phyloP scores from a whole-genome alignment of 495 filamentous ascomycete species.

The Neurospora terricola region DNA sequence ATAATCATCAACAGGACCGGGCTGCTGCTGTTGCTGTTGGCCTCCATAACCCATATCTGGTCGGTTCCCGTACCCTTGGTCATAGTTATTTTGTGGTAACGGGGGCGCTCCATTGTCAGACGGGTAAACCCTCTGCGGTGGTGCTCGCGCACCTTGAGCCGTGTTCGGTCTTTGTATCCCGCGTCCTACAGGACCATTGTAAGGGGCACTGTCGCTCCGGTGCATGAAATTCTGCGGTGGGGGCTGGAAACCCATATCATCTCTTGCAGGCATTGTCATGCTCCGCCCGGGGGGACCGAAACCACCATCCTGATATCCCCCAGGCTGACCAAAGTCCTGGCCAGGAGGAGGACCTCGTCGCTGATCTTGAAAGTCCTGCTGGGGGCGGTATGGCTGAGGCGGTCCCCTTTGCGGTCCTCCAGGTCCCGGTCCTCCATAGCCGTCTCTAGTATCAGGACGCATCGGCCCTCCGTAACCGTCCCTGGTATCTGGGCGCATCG shows the following conservation, averaged over 20 bases:
- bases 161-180: slow-evolving; percentile 36
- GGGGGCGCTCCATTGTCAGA: slow-evolving; percentile 30
- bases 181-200: slow-evolving; percentile 33
- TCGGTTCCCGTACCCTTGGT: slow-evolving; percentile 12
- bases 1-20: slow-evolving; percentile 38
- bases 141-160: slow-evolving; percentile 36
- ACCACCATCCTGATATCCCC: slow-evolving; percentile 24
- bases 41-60: slow-evolving; percentile 15
- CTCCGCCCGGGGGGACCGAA: slow-evolving; percentile 37
- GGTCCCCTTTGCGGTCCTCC: slow-evolving; percentile 28
- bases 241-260: slow-evolving; percentile 23
- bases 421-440: slow-evolving; percentile 22
- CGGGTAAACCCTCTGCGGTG: slow-evolving; percentile 35
- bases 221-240: slow-evolving; percentile 12
- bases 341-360: slow-evolving; percentile 30
- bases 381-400: slow-evolving; percentile 24
- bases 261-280: slow-evolving; percentile 44
- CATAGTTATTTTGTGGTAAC: slow-evolving; percentile 17
- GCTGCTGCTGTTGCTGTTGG: slow-evolving; percentile 19
- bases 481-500: slow-evolving; percentile 17
- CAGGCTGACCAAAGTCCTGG: slow-evolving; percentile 19
- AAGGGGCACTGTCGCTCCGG: slow-evolving; percentile 29
- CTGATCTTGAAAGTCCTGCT: slow-evolving; percentile 29
- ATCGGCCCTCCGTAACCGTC: slow-evolving; percentile 25
- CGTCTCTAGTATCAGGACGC: slow-evolving; percentile 11